Base-by-base conservation (phyloP, 495 filamentous ascomycete genomes). In the Trichoderma asperelloides region DNA sequence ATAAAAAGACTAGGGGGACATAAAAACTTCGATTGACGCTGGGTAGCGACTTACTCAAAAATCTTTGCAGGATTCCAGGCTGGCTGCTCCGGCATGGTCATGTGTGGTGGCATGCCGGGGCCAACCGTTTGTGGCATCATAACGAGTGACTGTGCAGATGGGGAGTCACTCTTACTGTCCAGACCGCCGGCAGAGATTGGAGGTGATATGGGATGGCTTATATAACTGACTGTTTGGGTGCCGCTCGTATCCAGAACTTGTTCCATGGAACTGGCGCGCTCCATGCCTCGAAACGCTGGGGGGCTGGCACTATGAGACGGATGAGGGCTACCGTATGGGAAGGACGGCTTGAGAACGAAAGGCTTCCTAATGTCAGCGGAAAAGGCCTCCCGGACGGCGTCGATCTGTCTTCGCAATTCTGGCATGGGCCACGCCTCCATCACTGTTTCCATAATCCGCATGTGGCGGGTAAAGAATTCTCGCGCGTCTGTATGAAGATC, bases 51-150 rank as follows among this genome's bases (percentile, higher is more conserved):
- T 83, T 85, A 97, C 92, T 95, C 90, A 81, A 98, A 96, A 71
- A 98, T 90, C 65, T 90, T 86, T 37, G 91, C 87, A 3, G 95
- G 95, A 75, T 98, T 96, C 95, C 95, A 98, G 62, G 82, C 84
- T 49, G 85, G 83, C 57, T 86, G 83, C 67, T 94, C 91, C 49
- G 86, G 82, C 70, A 91, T 80, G 21, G 86, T 81, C 67, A 87
- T 77, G 43, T 78, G 79, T 70, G 77, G 82, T 69, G 68, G 8
- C 74, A 69, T 27, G 77, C 72, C 69, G 81, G 82, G 27, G 77
- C 78, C 77, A 69, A 85, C 86, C 21, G 80, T 79, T n/a, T 85
- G 72, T 65, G 86, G 80, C 77, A 96, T 86, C 85, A 95, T 87
- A 66, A 86, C 87, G 76, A 93, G 79, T 64, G 89, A 87, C 78